Base-by-base conservation (phyloP, 257 asterid species). In the Eucommia ulmoides region DNA sequence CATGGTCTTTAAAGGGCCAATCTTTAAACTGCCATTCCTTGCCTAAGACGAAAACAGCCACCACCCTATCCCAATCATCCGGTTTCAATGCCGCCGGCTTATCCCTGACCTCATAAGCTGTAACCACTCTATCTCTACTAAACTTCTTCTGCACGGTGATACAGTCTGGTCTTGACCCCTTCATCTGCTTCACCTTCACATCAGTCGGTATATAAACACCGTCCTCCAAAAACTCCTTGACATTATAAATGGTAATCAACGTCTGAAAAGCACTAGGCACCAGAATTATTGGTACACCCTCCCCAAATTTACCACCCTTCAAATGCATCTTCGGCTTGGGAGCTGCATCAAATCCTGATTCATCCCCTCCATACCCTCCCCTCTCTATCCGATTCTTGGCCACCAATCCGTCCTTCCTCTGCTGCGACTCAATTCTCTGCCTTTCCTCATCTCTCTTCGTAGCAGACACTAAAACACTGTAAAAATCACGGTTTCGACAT, bases 11-110 rank as follows among this genome's bases (percentile, higher is more conserved):
- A 60, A 75, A 91, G 18, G 99, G 99, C 97, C 99, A 87, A 58
- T 87, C 97, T 48, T 91, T 91, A 61, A 87, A 91, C 78, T 91
- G 99, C 99, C 99, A 91, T 53, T 91, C 99, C 73, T 87, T 91
- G 53, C 99, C 99, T 53, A 91, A 80, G 67, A 91, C 99, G 53
- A 91, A 91, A 42, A 91, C 99, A 0, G 99, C 97, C 24, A 91
- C 99, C 50, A 91, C 97, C 0, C 99, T 92, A 23, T 91, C 97
- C 99, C 99, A 91, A 33, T 91, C 99, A 33, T 91, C 97, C 21
- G 74, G 64, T 72, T 91, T 91, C 65, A 91, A 46, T 0, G 91
- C 80, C 14, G 97, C 77, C 1, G 99, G 99, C 77, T 91, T 91
- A 62, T 91, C 99, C 62, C 99, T 81, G 24, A 91, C 95, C 81